These are phyloP conservation scores for Talaromyces piceae DNA, from an alignment of 2,329 filamentous ascomycete species.

Conservation along the genomic window DNA sequence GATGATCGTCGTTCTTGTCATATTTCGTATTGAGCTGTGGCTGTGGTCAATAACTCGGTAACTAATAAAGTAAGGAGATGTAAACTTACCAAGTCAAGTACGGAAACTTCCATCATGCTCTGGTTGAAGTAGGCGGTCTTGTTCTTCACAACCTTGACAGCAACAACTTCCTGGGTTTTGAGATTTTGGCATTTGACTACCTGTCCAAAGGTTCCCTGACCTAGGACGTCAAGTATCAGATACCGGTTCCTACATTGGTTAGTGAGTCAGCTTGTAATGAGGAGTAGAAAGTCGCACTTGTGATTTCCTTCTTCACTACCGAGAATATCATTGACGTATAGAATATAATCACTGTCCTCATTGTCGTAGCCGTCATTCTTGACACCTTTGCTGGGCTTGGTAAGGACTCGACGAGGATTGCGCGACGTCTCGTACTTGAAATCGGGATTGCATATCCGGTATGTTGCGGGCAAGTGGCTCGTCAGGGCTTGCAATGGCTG, in stretches of 20 bases:
- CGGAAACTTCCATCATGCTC: constrained; percentile 99
- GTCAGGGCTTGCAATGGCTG: constrained; percentile 94
- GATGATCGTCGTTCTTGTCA: constrained; percentile 98
- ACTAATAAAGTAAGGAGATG: background rate
- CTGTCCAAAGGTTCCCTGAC: constrained; percentile 95
- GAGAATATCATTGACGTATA: constrained; percentile 97
- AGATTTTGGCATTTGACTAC: constrained; percentile 98
- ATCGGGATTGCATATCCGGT: constrained; percentile 93
- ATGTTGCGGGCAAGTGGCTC: constrained; percentile 84
- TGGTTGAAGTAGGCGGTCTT: constrained; percentile 99
- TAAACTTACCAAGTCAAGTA: constrained; percentile 72
- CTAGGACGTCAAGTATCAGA: constrained; percentile 90
- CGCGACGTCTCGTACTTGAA: constrained; percentile 99
- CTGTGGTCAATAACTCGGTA: background rate
- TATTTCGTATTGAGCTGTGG: constrained; percentile 88
- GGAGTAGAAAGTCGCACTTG: constrained; percentile 53
- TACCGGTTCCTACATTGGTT: constrained; percentile 64
- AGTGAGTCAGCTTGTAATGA: constrained; percentile 5
- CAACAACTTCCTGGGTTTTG: constrained; percentile 96
- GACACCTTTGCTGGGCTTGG: constrained; percentile 94
- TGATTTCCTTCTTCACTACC: constrained; percentile 97
- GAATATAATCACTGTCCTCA: constrained; percentile 97
- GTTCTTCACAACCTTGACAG: constrained; percentile 99
- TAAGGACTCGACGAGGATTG: constrained; percentile 89
- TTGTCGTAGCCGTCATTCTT: constrained; percentile 99